Percentiles rank a stretch among this genome's conserved stretches.
Conservation (phyloP, 306 rosid genomes). For the Arachis hypogaea region DNA sequence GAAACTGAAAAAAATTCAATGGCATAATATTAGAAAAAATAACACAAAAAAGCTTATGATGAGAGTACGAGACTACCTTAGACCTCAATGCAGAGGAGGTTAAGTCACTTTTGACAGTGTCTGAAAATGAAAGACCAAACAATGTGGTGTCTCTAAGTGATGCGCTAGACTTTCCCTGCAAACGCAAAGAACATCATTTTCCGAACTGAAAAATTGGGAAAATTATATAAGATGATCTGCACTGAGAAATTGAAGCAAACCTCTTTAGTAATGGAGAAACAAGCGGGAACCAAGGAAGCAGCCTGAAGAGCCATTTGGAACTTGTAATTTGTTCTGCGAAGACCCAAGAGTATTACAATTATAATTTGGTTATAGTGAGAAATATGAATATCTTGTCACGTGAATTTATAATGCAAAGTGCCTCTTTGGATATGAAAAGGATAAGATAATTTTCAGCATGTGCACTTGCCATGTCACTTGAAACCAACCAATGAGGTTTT, state of each 20-base stretch:
- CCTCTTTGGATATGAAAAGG: conserved; percentile 19
- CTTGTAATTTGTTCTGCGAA: no score
- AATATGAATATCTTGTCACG: neutral
- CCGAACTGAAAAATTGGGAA: neutral
- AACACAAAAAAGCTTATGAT: no score
- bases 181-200: conserved; percentile 7
- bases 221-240: neutral
- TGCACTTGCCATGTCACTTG: conserved; percentile 23
- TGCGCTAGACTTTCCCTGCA: conserved; percentile 68
- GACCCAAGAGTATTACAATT: no score
- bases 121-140: conserved; percentile 81
- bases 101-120: conserved; percentile 68
- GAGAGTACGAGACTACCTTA: conserved; percentile 57
- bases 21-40: no score
- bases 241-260: neutral
- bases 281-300: conserved; percentile 52
- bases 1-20: conserved; percentile 3
- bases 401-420: conserved; percentile 38
- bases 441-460: conserved; percentile 46
- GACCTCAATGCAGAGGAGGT: conserved; percentile 69
- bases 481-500: conserved; percentile 33
- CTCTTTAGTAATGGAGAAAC: conserved; percentile 52
- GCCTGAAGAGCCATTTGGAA: conserved; percentile 51
- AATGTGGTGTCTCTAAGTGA: conserved; percentile 74
- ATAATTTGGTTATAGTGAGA: neutral